Conservation (phyloP, 2,329 filamentous ascomycete genomes). For the Nectriaceae sp. region DNA sequence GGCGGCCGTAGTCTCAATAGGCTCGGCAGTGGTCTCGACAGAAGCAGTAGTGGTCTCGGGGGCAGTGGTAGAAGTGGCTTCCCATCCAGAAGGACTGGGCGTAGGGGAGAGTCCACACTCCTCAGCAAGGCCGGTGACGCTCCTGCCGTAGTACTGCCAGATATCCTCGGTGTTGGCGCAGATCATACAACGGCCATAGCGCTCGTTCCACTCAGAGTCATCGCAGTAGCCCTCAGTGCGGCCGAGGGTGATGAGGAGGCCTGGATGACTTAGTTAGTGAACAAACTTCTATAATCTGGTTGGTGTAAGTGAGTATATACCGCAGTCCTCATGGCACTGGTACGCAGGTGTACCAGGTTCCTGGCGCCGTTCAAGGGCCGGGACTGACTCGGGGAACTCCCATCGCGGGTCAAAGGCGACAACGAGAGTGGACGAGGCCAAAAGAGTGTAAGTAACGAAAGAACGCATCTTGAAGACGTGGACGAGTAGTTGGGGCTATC, state of each 20-base stretch:
- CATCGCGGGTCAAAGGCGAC: constrained; percentile 20
- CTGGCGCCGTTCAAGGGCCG: constrained; percentile 40
- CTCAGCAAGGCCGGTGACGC: constrained; percentile 34
- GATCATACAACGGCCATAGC: constrained; percentile 43
- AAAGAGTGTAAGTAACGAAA: constrained; percentile 16
- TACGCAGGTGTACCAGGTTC: constrained; percentile 46
- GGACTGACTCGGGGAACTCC: constrained; percentile 34
- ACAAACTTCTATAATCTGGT: neutral
- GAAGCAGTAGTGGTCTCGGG: neutral
- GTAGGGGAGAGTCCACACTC: constrained; percentile 28
- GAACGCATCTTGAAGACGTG: constrained; percentile 17
- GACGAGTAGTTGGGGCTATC: neutral
- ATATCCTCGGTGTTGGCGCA: constrained; percentile 46
- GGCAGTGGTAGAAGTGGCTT: constrained; percentile 3
- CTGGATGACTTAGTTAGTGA: constrained; percentile 1
- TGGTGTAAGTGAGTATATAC: constrained; percentile 32
- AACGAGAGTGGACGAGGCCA: constrained; percentile 19
- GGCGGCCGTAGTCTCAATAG: constrained; percentile 4
- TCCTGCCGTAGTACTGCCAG: constrained; percentile 45
- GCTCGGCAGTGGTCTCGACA: neutral
- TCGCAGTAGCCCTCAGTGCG: constrained; percentile 38
- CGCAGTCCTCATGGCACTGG: constrained; percentile 49
- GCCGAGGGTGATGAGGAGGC: constrained; percentile 36
- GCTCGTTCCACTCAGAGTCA: constrained; percentile 39
- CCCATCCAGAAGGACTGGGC: constrained; percentile 17